phyloP scores from a whole-genome alignment of 805 yeast genomes.

The Candida stauntonica region DNA sequence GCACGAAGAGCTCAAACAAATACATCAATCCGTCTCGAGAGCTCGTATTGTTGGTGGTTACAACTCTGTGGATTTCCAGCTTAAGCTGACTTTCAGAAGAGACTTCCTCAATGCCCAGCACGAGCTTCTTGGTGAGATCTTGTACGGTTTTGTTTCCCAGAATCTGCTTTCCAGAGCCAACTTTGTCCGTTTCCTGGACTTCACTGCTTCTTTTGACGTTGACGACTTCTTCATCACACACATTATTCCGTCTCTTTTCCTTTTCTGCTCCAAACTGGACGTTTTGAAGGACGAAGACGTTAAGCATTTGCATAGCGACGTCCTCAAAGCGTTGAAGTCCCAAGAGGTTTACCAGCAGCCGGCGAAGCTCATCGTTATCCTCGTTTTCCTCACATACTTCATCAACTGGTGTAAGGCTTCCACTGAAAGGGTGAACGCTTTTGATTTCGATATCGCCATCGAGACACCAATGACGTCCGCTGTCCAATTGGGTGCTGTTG shows the following conservation, averaged over 20 bases:
- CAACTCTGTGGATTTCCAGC: constrained; percentile 39
- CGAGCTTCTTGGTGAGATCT: constrained; percentile 64
- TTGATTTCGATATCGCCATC: constrained; percentile 52
- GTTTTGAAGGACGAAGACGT: constrained; percentile 34
- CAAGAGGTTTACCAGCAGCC: constrained; percentile 45
- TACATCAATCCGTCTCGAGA: constrained; percentile 49
- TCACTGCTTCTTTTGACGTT: constrained; percentile 44
- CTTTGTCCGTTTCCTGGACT: constrained; percentile 39
- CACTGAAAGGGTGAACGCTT: constrained; percentile 36
- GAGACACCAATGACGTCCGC: constrained; percentile 55
- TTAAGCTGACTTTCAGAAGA: constrained; percentile 53
- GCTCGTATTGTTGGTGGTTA: constrained; percentile 51
- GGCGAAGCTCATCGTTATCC: constrained; percentile 42
- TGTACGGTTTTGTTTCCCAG: constrained; percentile 46
- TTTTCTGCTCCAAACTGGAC: constrained; percentile 38
- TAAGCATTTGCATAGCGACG: constrained; percentile 33
- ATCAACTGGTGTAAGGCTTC: constrained; percentile 64
- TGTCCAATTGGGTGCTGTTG: constrained; percentile 65
- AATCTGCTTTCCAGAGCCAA: constrained; percentile 32
- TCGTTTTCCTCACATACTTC: constrained; percentile 52
- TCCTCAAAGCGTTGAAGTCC: constrained; percentile 34
- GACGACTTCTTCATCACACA: constrained; percentile 65
- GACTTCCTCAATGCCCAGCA: constrained; percentile 62
- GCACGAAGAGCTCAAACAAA: constrained; percentile 49
- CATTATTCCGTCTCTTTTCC: constrained; percentile 55